A percentile compares a stretch with the other conserved stretches of the same genome.
Conservation (phyloP, 2,329 filamentous ascomycete species). For the Scedosporium apiospermum region DNA sequence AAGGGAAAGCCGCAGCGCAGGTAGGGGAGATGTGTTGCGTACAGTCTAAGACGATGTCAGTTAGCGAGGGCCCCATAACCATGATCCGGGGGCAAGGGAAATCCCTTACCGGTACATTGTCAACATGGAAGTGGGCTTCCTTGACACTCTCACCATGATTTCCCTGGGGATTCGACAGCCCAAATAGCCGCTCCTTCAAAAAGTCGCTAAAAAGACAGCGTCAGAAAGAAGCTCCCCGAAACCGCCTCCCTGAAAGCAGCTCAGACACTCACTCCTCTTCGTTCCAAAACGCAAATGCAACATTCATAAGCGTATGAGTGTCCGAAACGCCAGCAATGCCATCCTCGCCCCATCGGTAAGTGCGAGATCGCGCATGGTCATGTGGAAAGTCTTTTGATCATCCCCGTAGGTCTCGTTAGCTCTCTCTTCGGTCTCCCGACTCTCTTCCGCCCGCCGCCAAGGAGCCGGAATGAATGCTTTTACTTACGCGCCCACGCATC, state of each 20-base stretch:
- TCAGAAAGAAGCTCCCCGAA: too few species aligned
- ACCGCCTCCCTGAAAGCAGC: too few species aligned
- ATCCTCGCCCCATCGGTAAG: conserved; percentile 94
- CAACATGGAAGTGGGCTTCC: conserved; percentile 90
- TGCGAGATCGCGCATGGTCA: conserved; percentile 78
- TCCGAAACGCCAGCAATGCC: conserved; percentile 92
- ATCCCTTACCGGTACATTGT: conserved; percentile 67
- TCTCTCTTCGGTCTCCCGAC: not conserved
- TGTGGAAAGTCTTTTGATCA: conserved; percentile 70
- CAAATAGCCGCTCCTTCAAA: conserved; percentile 90
- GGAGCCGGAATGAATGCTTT: not conserved
- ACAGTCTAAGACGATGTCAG: not conserved
- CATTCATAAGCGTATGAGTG: conserved; percentile 82
- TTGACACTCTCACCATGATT: conserved; percentile 97
- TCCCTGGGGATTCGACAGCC: conserved; percentile 89
- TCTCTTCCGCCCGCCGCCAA: not conserved
- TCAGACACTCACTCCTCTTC: conserved; percentile 66
- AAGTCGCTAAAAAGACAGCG: conserved; percentile 53
- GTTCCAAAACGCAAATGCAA: conserved; percentile 97
- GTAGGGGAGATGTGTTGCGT: conserved; percentile 10
- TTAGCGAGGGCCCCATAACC: not conserved
- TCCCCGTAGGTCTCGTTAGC: not conserved
- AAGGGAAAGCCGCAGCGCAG: not conserved
- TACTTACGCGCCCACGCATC: conserved; percentile 91
- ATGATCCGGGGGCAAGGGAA: not conserved